These are phyloP conservation scores for Myriosclerotinia scirpicola DNA, from an alignment of 2,329 filamentous ascomycete species.

Conservation along the genomic window DNA sequence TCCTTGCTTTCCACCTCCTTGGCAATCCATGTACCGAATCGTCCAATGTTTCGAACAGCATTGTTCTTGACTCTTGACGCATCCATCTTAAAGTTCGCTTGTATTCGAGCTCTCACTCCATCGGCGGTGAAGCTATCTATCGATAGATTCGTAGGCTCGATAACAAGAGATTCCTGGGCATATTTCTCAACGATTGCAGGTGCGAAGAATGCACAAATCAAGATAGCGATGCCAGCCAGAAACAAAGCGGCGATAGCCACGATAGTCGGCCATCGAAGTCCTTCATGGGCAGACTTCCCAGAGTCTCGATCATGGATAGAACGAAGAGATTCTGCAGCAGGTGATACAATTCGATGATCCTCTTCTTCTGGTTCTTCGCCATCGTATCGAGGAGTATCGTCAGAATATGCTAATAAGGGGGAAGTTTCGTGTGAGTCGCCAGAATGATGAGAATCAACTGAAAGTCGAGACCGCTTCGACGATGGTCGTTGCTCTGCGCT, in stretches of 20 bases:
- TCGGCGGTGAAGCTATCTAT: constrained; percentile 79
- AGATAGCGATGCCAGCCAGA: constrained; percentile 62
- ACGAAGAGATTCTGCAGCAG: constrained; percentile 41
- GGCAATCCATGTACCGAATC: constrained; percentile 77
- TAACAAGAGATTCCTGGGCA: constrained; percentile 75
- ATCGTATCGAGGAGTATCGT: constrained; percentile 38
- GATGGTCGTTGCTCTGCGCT: constrained; percentile 21
- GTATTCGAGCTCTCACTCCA: constrained; percentile 76
- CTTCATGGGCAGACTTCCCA: constrained; percentile 41
- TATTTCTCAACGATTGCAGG: constrained; percentile 83
- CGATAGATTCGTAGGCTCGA: constrained; percentile 80
- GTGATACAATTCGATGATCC: constrained; percentile 33
- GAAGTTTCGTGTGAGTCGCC: constrained; percentile 38
- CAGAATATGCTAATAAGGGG: constrained; percentile 40
- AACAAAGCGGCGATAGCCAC: constrained; percentile 70
- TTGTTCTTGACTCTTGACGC: constrained; percentile 70
- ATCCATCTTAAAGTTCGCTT: constrained; percentile 80
- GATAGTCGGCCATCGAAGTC: constrained; percentile 71
- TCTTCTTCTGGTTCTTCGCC: constrained; percentile 33
- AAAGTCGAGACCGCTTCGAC: constrained; percentile 20
- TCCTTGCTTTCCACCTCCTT: constrained; percentile 71
- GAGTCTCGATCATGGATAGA: constrained; percentile 40
- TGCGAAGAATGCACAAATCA: constrained; percentile 76
- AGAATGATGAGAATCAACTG: background rate
- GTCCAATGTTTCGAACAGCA: constrained; percentile 72